phyloP scores from a whole-genome alignment of 306 rosid species.

The Fragaria ananassa region DNA sequence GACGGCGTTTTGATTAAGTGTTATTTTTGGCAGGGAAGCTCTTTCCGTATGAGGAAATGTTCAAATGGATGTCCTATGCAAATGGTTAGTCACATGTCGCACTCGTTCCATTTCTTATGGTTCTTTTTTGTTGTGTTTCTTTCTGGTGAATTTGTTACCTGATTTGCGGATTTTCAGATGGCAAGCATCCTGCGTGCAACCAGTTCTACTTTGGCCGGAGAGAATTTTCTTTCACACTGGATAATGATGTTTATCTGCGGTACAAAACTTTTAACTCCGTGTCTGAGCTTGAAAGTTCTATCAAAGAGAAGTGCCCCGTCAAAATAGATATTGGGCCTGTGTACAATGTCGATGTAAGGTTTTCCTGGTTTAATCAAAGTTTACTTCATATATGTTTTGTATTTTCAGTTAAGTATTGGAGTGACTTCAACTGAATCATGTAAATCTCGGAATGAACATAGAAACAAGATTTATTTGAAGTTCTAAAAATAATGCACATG shows the following conservation, averaged over 20 bases:
- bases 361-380: neutral
- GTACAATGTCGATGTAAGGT: slow-evolving; percentile 76
- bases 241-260: slow-evolving; percentile 67
- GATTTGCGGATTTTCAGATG: slow-evolving; percentile 51
- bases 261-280: slow-evolving; percentile 64
- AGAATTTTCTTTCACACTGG: slow-evolving; percentile 76
- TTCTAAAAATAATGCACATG: neutral
- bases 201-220: slow-evolving; percentile 67
- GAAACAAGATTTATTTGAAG: neutral
- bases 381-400: neutral
- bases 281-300: slow-evolving; percentile 60
- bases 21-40: slow-evolving; percentile 57
- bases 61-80: slow-evolving; percentile 80
- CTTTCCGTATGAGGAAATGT: slow-evolving; percentile 69
- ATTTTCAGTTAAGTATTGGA: neutral
- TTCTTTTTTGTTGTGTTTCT: neutral
- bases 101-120: neutral
- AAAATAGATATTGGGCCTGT: slow-evolving; percentile 90
- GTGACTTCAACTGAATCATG: neutral
- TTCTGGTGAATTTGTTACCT: neutral
- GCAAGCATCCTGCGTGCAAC: slow-evolving; percentile 89
- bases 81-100: slow-evolving; percentile 48
- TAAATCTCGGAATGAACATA: neutral
- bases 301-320: slow-evolving; percentile 68
- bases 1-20: neutral